phyloP scores from a whole-genome alignment of 116 monocot species.

The Posidonia oceanica region DNA sequence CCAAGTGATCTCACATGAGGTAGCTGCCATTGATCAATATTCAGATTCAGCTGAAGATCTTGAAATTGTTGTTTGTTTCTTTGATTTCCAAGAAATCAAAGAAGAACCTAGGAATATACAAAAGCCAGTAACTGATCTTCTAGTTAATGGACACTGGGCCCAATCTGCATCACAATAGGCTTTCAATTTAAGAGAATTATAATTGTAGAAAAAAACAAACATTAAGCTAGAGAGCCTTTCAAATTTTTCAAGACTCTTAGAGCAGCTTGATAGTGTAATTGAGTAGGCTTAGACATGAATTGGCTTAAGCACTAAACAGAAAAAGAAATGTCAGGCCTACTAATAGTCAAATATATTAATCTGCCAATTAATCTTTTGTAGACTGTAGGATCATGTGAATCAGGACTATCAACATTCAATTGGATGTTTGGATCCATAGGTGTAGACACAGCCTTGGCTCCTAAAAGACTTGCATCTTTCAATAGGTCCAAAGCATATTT shows the following conservation, averaged over 20 bases:
- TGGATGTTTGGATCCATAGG: background rate
- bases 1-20: too few species aligned
- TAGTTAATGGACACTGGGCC: too few species aligned
- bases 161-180: too few species aligned
- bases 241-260: background rate
- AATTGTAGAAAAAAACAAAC: background rate
- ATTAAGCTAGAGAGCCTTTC: background rate
- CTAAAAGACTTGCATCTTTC: too few species aligned
- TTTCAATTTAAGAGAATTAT: too few species aligned
- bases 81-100: background rate
- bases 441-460: background rate
- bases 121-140: too few species aligned
- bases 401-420: too few species aligned
- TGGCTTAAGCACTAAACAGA: background rate
- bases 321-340: background rate
- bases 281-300: background rate
- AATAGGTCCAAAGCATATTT: too few species aligned
- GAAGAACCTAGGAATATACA: background rate
- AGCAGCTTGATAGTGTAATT: too few species aligned
- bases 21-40: background rate
- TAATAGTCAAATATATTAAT: background rate
- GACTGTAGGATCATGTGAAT: too few species aligned
- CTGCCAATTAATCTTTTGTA: too few species aligned
- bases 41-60: background rate
- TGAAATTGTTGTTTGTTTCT: background rate